Evolutionary conservation across 257 asterid genomes (phyloP).

Genomic region (Solanum raphanifolium): DNA sequence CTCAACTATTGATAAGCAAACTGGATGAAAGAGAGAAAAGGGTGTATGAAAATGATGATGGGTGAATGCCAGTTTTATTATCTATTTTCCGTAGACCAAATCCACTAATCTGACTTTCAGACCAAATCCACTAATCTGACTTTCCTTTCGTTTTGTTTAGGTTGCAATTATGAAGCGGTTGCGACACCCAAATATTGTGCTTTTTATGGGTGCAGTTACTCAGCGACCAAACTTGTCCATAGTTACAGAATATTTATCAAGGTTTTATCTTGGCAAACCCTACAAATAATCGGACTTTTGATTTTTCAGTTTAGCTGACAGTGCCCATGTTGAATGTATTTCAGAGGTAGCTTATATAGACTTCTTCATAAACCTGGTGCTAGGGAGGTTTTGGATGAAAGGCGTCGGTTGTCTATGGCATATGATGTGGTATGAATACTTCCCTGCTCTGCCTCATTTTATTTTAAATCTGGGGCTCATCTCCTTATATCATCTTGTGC

Average conservation of each 20-base stretch:
- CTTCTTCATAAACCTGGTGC: slow-evolving; percentile 82
- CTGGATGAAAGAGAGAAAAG: neutral
- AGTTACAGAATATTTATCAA: slow-evolving; percentile 85
- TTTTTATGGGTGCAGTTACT: slow-evolving; percentile 97
- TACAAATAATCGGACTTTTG: neutral
- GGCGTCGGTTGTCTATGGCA: slow-evolving; percentile 87
- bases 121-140: neutral
- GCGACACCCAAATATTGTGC: slow-evolving; percentile 97
- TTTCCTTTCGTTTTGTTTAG: slow-evolving; percentile 31
- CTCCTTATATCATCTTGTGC: slow-evolving; percentile 13
- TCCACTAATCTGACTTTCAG: slow-evolving; percentile 1
- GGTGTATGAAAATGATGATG: neutral
- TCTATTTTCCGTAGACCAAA: neutral
- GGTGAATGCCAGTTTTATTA: neutral
- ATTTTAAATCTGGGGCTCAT: neutral
- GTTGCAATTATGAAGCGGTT: slow-evolving; percentile 89
- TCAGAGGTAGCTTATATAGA: slow-evolving; percentile 86
- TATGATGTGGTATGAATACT: slow-evolving; percentile 65
- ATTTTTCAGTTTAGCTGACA: neutral
- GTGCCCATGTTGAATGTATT: neutral
- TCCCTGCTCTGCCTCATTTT: slow-evolving; percentile 5
- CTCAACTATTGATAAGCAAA: neutral
- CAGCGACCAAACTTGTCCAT: slow-evolving; percentile 88
- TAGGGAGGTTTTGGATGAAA: slow-evolving; percentile 77
- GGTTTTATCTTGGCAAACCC: slow-evolving; percentile 25